These are phyloP conservation scores for Thozetella sp. DNA, from an alignment of 495 filamentous ascomycete genomes.

Conservation along the genomic window DNA sequence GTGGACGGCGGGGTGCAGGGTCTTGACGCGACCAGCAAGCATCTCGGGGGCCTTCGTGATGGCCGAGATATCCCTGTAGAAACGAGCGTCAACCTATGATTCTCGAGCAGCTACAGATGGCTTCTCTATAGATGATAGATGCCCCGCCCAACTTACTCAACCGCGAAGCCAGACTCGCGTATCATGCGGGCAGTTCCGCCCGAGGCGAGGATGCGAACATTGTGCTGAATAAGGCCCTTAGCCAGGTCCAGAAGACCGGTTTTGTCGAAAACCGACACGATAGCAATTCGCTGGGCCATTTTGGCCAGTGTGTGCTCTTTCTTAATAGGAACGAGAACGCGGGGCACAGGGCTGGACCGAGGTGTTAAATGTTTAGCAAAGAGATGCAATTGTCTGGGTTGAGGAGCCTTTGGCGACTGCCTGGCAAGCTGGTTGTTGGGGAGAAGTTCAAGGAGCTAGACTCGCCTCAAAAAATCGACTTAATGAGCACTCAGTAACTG, in stretches of 20 bases:
- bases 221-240: slow-evolving; percentile 87
- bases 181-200: slow-evolving; percentile 95
- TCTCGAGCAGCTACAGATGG: background rate
- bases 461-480: no score
- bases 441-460: no score
- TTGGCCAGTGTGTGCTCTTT: background rate
- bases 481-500: background rate
- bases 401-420: no score
- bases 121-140: background rate
- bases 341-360: slow-evolving; percentile 1
- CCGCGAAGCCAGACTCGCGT: slow-evolving; percentile 88
- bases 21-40: slow-evolving; percentile 95
- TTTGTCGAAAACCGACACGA: slow-evolving; percentile 98
- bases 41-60: slow-evolving; percentile 99
- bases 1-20: slow-evolving; percentile 93
- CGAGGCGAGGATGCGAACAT: slow-evolving; percentile 90
- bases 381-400: background rate
- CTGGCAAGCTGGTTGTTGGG: background rate
- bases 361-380: background rate
- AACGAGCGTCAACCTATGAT: slow-evolving; percentile 5
- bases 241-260: slow-evolving; percentile 94
- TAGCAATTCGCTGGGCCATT: slow-evolving; percentile 62
- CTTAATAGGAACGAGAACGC: background rate
- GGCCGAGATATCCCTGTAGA: slow-evolving; percentile 83
- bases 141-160: no score